These are phyloP conservation scores for Apiospora hydei DNA, from an alignment of 2,329 filamentous ascomycete species.

Conservation along the genomic window DNA sequence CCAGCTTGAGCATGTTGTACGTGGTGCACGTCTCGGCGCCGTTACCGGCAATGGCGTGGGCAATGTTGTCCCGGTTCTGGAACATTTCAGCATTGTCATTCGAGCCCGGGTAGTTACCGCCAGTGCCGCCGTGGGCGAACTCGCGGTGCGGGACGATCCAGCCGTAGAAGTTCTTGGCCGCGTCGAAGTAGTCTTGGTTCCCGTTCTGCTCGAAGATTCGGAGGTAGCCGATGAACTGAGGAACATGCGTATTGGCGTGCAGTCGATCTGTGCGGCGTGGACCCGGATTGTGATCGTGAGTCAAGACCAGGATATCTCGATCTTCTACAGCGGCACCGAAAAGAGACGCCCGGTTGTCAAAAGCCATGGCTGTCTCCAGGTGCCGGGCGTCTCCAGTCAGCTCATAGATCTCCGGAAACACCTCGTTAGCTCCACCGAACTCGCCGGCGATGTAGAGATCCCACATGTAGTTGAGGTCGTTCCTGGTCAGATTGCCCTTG, in stretches of 20 bases:
- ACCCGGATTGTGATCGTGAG: constrained; percentile 38
- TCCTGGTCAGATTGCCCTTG: constrained; percentile 40
- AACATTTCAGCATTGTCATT: constrained; percentile 43
- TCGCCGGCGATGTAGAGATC: constrained; percentile 44
- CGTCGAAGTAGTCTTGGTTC: constrained; percentile 39
- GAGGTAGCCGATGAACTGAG: constrained; percentile 43
- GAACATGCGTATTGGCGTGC: constrained; percentile 43
- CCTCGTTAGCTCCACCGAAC: constrained; percentile 43
- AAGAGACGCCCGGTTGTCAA: constrained; percentile 43
- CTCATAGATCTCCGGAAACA: constrained; percentile 43
- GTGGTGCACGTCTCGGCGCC: constrained; percentile 44
- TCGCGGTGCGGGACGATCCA: constrained; percentile 43
- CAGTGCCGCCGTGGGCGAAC: constrained; percentile 41
- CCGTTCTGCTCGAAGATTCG: constrained; percentile 41
- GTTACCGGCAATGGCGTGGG: constrained; percentile 38
- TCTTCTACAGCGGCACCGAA: constrained; percentile 41
- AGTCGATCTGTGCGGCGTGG: constrained; percentile 39
- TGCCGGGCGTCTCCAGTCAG: constrained; percentile 40
- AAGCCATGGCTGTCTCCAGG: constrained; percentile 40
- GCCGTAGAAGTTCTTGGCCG: constrained; percentile 44
- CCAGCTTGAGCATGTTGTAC: constrained; percentile 44
- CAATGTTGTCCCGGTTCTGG: constrained; percentile 44
- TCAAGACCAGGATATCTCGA: constrained; percentile 41
- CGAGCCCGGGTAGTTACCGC: constrained; percentile 42
- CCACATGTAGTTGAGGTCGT: constrained; percentile 46